Percentiles rank a stretch among this genome's conserved stretches.
phyloP scores from a whole-genome alignment of 73 alveolate species.

The Paramecium primaurelia region DNA sequence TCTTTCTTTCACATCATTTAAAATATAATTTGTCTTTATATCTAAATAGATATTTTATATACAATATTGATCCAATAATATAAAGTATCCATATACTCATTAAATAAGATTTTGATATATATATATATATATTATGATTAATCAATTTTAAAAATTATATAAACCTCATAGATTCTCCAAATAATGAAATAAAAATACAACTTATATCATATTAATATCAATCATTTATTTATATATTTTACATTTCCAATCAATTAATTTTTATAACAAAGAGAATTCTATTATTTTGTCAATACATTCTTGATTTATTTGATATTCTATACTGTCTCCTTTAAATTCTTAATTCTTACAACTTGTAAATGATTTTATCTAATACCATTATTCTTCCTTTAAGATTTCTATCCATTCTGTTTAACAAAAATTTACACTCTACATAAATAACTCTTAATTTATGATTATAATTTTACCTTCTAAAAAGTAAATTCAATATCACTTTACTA shows the following conservation, averaged over 20 bases:
- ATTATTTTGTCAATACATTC: not conserved
- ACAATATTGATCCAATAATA: not conserved
- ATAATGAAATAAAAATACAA: no score
- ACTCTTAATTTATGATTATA: not conserved
- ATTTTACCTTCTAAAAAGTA: not conserved
- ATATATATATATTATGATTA: no score
- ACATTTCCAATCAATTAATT: not conserved
- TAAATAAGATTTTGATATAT: no score
- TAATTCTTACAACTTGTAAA: not conserved
- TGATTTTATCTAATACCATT: not conserved
- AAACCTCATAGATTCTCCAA: no score
- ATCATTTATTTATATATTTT: conserved; percentile 28
- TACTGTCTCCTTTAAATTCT: conserved; percentile 4
- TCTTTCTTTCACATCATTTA: not conserved
- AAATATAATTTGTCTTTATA: not conserved
- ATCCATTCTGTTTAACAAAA: not conserved
- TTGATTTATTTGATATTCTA: conserved; percentile 33
- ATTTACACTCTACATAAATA: conserved; percentile 28
- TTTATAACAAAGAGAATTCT: not conserved
- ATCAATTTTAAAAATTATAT: no score
- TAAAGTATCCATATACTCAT: no score
- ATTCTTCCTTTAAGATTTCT: conserved; percentile 18
- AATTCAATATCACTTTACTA: not conserved
- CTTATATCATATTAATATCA: not conserved
- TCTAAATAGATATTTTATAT: not conserved